Evolutionary conservation across 1,139 yeast species (phyloP), one percentile per base, ranked within the genome.

Genomic region (Nakaseomyces uthaithaninus): DNA sequence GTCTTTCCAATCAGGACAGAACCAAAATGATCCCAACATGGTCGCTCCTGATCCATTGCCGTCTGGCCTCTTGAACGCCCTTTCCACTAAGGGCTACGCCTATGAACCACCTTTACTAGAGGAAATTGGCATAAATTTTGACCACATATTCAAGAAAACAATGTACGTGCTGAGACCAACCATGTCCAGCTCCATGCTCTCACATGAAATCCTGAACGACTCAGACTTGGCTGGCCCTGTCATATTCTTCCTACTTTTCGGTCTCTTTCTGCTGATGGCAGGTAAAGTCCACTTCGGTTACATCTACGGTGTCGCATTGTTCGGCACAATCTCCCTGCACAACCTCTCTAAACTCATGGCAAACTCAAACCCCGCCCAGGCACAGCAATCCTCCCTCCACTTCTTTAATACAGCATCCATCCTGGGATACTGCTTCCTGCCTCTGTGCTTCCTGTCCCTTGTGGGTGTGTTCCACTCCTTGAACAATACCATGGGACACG

Each of bases 261-360:
- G 96, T n/a, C 74, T 87, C 1, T 76, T 83, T 47, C 66, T 93
- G 40, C 67, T 89, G 42, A 68, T 87, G 36, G 69, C 94, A 1
- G 98, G 99, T 11, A 91, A 89, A 59, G 86, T 89, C 15, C 97
- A 91, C 60, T 91, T 91, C 60, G 97, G 98, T 3, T 93, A 93
- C 62, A 85, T 91, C 41, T 91, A 91, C 57, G 98, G 98, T 20
- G 94, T 91, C 35, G 98, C 96, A 1, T 66, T 93, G 39, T 79
- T 89, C 52, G 99, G 99, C 11, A 83, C 94, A 2, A 58, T 86
- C 14, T 77, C 94, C 31, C 74, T 87, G 52, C 96, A 89, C 62
- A 75, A 75, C 50, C 69, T 93, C 45, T 80, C 93, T 60, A 86
- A 83, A 60, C 69, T 87, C 48, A 91, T 91, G 99, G 57, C 63